phyloP scores from a whole-genome alignment of 495 filamentous ascomycete genomes.

The Aspergillus wentii region DNA sequence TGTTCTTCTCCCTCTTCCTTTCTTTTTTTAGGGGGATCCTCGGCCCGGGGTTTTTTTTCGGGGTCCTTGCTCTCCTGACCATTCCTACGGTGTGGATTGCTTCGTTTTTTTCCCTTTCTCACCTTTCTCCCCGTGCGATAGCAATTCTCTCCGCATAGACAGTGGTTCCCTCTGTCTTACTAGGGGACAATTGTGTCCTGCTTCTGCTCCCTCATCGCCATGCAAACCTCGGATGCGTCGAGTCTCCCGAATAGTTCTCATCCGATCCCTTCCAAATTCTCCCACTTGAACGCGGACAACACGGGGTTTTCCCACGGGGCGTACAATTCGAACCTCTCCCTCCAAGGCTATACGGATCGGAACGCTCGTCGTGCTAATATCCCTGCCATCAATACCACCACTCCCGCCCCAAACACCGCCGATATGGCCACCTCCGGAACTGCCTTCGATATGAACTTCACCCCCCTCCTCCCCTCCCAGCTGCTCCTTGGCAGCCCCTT shows the following conservation, averaged over 20 bases:
- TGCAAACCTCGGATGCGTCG: slow-evolving; percentile 73
- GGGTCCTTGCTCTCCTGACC: slow-evolving; percentile 24
- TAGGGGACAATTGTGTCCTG: slow-evolving; percentile 69
- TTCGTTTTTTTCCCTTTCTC: slow-evolving; percentile 5
- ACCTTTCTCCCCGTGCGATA: slow-evolving; percentile 9
- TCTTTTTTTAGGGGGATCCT: slow-evolving; percentile 25
- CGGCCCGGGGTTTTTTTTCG: slow-evolving; percentile 29
- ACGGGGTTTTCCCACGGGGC: slow-evolving; percentile 90
- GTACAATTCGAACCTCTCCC: slow-evolving; percentile 68
- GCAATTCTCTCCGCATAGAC: slow-evolving; percentile 47
- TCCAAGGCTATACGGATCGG: slow-evolving; percentile 72
- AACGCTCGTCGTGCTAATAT: slow-evolving; percentile 81
- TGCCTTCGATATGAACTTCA: slow-evolving; percentile 96
- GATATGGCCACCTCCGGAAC: slow-evolving; percentile 86
- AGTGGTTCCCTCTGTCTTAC: slow-evolving; percentile 62
- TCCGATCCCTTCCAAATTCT: slow-evolving; percentile 59
- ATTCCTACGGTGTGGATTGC: slow-evolving; percentile 17
- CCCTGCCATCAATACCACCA: slow-evolving; percentile 83
- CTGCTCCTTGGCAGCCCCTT: slow-evolving; percentile 94
- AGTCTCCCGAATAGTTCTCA: slow-evolving; percentile 50
- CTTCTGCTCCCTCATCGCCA: slow-evolving; percentile 54
- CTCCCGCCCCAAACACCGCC: slow-evolving; percentile 50
- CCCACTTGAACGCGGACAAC: slow-evolving; percentile 59
- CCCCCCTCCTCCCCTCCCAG: slow-evolving; percentile 88
- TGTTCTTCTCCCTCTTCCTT: slow-evolving; percentile 19